These are phyloP conservation scores for Aspergillus flavus DNA, from an alignment of 2,329 filamentous ascomycete species.

Conservation along the genomic window DNA sequence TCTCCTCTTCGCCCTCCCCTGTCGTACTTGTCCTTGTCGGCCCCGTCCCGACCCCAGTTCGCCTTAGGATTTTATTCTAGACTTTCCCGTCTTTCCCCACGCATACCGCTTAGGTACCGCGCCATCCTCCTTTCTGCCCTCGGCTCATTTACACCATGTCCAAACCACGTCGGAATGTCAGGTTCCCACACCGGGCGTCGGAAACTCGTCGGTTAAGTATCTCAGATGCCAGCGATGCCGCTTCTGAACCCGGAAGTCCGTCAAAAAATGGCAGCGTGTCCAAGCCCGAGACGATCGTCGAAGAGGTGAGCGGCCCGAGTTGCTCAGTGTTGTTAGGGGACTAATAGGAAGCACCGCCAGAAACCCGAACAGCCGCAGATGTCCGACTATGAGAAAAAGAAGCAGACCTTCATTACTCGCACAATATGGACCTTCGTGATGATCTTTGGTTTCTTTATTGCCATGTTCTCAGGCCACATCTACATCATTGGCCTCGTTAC, in stretches of 20 bases:
- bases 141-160: conserved; percentile 46
- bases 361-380: conserved; percentile 44
- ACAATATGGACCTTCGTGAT: conserved; percentile 98
- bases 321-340: background rate
- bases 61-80: conserved; percentile 6
- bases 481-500: conserved; percentile 95
- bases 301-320: conserved; percentile 32
- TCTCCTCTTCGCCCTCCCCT: conserved; percentile 10
- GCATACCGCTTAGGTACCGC: conserved; percentile 19
- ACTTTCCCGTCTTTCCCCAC: conserved; percentile 24
- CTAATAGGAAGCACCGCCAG: conserved; percentile 22
- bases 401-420: conserved; percentile 93
- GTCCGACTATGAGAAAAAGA: conserved; percentile 96
- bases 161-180: conserved; percentile 60
- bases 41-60: conserved; percentile 13
- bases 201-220: conserved; percentile 56
- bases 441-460: conserved; percentile 88
- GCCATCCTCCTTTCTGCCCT: conserved; percentile 19
- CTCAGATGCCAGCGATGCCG: conserved; percentile 57
- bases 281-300: conserved; percentile 37
- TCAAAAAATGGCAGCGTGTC: conserved; percentile 45
- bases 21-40: conserved; percentile 12
- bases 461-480: conserved; percentile 94
- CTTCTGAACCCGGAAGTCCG: conserved; percentile 55
- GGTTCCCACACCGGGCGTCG: conserved; percentile 56